These are phyloP conservation scores for Fusarium tupiense DNA, from an alignment of 2,329 filamentous ascomycete species.

Conservation along the genomic window DNA sequence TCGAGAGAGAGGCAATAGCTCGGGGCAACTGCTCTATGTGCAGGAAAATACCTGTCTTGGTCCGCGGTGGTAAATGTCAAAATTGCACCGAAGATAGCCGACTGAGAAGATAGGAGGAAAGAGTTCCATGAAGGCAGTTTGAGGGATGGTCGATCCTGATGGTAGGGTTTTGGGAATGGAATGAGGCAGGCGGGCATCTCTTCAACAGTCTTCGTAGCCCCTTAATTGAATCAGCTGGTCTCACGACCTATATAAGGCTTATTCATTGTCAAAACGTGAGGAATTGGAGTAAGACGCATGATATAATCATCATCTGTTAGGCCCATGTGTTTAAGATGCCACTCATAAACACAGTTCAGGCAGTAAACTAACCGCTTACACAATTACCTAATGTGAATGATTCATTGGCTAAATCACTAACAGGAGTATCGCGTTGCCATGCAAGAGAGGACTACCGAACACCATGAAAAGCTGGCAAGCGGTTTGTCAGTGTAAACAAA, in stretches of 20 bases:
- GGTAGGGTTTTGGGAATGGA: neutral
- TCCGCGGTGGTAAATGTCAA: no score
- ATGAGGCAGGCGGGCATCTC: no score
- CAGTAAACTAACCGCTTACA: neutral
- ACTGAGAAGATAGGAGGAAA: no score
- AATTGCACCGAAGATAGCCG: no score
- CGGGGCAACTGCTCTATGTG: no score
- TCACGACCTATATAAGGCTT: accelerated
- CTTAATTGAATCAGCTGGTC: neutral
- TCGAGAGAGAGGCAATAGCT: no score
- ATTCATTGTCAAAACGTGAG: accelerated
- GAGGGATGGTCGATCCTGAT: neutral
- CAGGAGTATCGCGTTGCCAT: accelerated
- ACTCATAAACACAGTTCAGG: no score
- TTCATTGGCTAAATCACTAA: accelerated
- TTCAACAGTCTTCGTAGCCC: neutral
- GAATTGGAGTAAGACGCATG: accelerated
- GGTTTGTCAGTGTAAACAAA: accelerated
- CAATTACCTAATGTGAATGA: accelerated
- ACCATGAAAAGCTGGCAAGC: neutral
- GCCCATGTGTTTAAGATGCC: no score
- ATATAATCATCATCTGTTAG: no score
- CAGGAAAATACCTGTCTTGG: no score
- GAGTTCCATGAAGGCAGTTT: no score
- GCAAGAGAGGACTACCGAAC: neutral